Conservation (phyloP, 176 grass and related monocot species). For the Oryza australiensis region DNA sequence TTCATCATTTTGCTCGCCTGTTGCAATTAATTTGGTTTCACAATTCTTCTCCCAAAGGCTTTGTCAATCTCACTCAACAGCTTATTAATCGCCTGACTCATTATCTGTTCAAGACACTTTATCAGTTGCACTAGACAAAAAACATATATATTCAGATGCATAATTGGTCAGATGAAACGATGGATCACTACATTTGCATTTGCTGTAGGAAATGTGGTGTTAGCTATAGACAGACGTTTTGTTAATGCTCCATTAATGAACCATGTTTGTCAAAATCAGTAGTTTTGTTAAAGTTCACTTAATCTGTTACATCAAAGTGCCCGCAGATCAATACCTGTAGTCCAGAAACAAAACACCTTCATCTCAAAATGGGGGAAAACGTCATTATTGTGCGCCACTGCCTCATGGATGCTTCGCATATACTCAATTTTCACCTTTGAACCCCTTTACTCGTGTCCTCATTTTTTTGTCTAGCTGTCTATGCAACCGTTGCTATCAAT, state of each 20-base stretch:
- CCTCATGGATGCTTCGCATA: neutral
- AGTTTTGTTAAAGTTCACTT: no score
- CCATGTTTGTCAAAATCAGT: no score
- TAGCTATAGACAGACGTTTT: no score
- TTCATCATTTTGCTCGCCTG: neutral
- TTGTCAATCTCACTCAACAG: neutral
- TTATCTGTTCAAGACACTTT: neutral
- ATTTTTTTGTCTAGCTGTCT: neutral
- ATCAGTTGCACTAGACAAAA: neutral
- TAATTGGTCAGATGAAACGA: neutral
- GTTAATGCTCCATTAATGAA: no score
- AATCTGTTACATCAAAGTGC: no score
- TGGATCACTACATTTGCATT: neutral
- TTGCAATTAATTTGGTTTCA: neutral
- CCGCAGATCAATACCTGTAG: no score
- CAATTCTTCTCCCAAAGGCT: neutral
- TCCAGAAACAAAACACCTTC: neutral
- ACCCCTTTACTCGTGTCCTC: neutral
- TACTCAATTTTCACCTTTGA: neutral
- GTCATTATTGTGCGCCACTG: no score
- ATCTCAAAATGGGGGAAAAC: no score
- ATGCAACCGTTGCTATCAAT: neutral
- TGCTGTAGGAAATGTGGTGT: no score
- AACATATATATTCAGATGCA: neutral
- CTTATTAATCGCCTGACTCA: neutral